Conservation (phyloP, 768 basidiomycete species). For the Cytidiella melzeri region DNA sequence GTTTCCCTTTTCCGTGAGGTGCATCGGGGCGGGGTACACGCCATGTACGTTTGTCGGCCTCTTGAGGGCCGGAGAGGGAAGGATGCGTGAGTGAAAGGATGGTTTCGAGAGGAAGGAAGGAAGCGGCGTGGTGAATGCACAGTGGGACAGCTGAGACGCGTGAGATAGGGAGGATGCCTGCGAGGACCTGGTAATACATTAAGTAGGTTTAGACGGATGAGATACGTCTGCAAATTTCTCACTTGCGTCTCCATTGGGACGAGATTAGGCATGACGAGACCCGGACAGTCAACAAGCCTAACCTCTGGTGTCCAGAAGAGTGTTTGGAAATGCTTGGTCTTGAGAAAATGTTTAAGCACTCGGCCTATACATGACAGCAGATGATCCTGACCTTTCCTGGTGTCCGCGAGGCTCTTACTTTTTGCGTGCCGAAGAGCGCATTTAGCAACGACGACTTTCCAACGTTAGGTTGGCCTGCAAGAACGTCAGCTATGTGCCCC, state of each 20-base stretch:
- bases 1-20: constrained; percentile 7
- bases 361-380: not conserved
- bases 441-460: constrained; percentile 93
- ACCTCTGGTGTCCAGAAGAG: constrained; percentile 84
- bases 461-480: constrained; percentile 90
- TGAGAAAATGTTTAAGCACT: not conserved
- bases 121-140: constrained; percentile 66
- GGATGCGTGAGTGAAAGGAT: constrained; percentile 59
- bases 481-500: no score
- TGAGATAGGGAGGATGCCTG: constrained; percentile 72
- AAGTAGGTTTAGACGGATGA: not conserved
- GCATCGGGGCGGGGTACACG: constrained; percentile 31
- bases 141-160: constrained; percentile 79
- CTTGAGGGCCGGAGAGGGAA: constrained; percentile 21
- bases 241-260: constrained; percentile 83
- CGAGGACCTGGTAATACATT: constrained; percentile 44
- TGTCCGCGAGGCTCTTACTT: constrained; percentile 78
- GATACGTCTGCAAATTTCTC: constrained; percentile 9
- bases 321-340: constrained; percentile 96
- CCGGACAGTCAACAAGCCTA: constrained; percentile 92
- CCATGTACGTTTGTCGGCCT: constrained; percentile 77
- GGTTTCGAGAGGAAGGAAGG: constrained; percentile 70
- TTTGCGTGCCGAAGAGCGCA: constrained; percentile 75
- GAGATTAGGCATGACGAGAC: constrained; percentile 83
- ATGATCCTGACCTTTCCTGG: constrained; percentile 65